Evolutionary conservation across 1,284 basidiomycete genomes (phyloP).

Genomic region (Irpex sp.): DNA sequence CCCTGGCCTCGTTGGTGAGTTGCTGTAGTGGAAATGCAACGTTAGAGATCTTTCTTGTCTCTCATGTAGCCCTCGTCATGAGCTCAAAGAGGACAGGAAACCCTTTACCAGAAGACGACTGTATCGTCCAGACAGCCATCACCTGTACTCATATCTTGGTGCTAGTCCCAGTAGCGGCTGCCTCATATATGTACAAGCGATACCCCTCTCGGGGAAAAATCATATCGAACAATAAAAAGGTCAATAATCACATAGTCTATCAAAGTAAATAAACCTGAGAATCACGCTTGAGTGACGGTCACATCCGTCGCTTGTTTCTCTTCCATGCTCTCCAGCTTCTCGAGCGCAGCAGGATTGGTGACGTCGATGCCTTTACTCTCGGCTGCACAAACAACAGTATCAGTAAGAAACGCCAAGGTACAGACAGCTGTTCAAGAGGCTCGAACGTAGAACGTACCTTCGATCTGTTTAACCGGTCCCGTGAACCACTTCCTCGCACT

Average conservation of each 20-base stretch:
- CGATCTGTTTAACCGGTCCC: constrained; percentile 64
- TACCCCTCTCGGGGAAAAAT: neutral
- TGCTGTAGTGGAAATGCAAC: too few species aligned
- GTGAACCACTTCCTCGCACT: constrained; percentile 70
- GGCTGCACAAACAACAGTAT: constrained; percentile 23
- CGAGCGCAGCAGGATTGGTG: constrained; percentile 35
- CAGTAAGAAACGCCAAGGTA: neutral
- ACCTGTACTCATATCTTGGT: neutral
- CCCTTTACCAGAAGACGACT: too few species aligned
- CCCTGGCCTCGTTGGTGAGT: too few species aligned
- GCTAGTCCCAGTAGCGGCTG: too few species aligned
- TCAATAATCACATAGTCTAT: neutral
- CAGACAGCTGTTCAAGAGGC: neutral
- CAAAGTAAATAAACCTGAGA: neutral
- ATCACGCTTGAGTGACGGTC: neutral
- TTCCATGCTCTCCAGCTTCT: constrained; percentile 10
- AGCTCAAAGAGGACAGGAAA: too few species aligned
- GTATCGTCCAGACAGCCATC: neutral
- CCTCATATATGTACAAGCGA: neutral
- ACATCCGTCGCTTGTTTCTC: neutral
- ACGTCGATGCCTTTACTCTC: constrained; percentile 48
- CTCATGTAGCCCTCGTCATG: neutral
- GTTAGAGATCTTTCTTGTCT: neutral
- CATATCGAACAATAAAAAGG: neutral
- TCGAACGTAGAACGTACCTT: constrained; percentile 33